Evolutionary conservation across 352 stramenopile genomes (phyloP).

Genomic region (Albugo candida): DNA sequence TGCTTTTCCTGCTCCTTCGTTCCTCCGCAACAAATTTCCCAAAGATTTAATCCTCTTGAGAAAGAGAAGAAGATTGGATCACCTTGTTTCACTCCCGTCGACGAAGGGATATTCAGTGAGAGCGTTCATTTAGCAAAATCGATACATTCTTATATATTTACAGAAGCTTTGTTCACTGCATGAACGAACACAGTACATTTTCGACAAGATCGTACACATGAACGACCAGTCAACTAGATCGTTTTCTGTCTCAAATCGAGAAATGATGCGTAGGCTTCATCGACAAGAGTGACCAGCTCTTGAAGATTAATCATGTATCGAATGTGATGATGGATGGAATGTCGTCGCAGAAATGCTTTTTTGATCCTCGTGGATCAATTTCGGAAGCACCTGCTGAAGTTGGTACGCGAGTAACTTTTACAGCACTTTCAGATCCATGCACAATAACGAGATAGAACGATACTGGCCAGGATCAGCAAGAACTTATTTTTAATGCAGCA

Average conservation of each 20-base stretch:
- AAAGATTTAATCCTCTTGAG: no score
- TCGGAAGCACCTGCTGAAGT: background rate
- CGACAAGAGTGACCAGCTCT: background rate
- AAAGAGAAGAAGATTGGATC: no score
- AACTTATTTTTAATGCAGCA: conserved; percentile 11
- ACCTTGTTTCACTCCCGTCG: background rate
- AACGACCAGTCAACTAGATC: conserved; percentile 7
- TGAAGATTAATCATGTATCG: conserved; percentile 6
- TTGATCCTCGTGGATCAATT: conserved; percentile 7
- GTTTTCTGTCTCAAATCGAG: conserved; percentile 12
- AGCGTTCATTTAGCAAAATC: conserved; percentile 8
- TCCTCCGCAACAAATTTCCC: no score
- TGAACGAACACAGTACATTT: conserved; percentile 7
- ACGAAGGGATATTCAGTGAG: conserved; percentile 1
- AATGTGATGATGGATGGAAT: conserved; percentile 7
- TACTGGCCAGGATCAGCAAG: background rate
- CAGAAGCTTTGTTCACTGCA: conserved; percentile 2
- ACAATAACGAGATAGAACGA: conserved; percentile 4
- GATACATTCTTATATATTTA: conserved; percentile 2
- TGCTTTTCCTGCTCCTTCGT: no score
- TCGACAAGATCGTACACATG: conserved; percentile 2
- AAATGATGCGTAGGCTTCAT: conserved; percentile 5
- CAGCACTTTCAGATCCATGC: conserved; percentile 10
- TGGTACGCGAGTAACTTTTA: conserved; percentile 5
- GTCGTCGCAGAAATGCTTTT: conserved; percentile 7